Evolutionary conservation across 495 filamentous ascomycete genomes (phyloP), one percentile per base, ranked within the genome.

Genomic region (Durotheca rogersii): DNA sequence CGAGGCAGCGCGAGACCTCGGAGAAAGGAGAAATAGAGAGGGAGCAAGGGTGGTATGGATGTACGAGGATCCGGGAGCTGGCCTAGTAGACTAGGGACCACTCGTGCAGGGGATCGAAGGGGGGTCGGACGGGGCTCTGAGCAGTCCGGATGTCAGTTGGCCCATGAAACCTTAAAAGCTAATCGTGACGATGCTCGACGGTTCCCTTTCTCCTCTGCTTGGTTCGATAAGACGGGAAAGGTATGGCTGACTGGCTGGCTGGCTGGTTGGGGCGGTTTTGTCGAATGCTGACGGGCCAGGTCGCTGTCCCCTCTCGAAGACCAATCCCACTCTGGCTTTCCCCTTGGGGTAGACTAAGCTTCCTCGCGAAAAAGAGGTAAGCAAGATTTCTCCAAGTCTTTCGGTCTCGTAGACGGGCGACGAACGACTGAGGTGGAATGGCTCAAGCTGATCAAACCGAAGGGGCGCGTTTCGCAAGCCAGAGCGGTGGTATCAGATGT

Each of bases 401-500:
- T 49, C 31, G 34, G 39, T 29, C 31, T 31, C 15, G n/a, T 46
- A 9, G 20, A 37, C 40, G 34, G 23, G 9, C 12, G 27, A 23
- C 11, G 12, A 41, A 4, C 40, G 50, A 46, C 47, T 40, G 32
- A 42, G 41, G 25, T 23, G 35, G 50, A 46, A 53, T 53, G 43
- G 44, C 33, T 11, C 5, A 30, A 47, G 61, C 19, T 47, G 59
- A 63, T 65, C 62, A 65, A 61, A 65, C 62, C 17, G 41, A 43
- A 56, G 47, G 58, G 52, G 56, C 35, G 38, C 47, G 69, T 73
- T 72, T 74, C 70, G 70, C 49, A 51, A 54, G 52, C 44, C 51
- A 58, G 41, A 57, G 49, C 55, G 47, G 53, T 46, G 65, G 72
- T 72, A 61, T 74, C 71, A 73, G 67, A 59, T 52, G 51, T 51